A percentile compares a stretch with the other conserved stretches of the same genome.
These are phyloP conservation scores for Debaryomyces fabryi DNA, from an alignment of 1,139 yeast genomes.

Conservation along the genomic window DNA sequence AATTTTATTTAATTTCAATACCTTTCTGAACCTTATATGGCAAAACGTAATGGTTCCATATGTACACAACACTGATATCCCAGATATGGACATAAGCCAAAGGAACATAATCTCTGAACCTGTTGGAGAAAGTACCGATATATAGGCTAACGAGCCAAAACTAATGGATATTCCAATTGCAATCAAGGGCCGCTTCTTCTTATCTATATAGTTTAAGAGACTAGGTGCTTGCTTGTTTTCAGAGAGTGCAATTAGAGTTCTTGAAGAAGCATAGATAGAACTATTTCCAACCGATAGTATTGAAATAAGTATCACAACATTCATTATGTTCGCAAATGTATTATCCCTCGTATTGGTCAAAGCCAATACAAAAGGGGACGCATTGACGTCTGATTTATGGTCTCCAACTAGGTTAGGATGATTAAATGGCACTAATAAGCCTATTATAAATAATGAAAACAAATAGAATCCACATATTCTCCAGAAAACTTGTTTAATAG, in stretches of 20 bases:
- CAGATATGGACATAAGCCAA: slow-evolving; percentile 16
- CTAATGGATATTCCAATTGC: slow-evolving; percentile 19
- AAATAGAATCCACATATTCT: slow-evolving; percentile 36
- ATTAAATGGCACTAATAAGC: slow-evolving; percentile 33
- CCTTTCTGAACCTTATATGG: slow-evolving; percentile 14
- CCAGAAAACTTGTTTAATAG: slow-evolving; percentile 41
- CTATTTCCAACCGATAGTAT: slow-evolving; percentile 33
- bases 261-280: slow-evolving; percentile 31
- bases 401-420: slow-evolving; percentile 20
- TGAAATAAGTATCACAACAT: slow-evolving; percentile 30
- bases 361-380: slow-evolving; percentile 47
- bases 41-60: slow-evolving; percentile 15
- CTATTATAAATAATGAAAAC: slow-evolving; percentile 21
- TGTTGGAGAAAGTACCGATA: slow-evolving; percentile 15
- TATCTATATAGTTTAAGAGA: slow-evolving; percentile 28
- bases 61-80: slow-evolving; percentile 12
- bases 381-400: slow-evolving; percentile 25
- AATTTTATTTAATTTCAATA: slow-evolving; percentile 9
- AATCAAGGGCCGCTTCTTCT: slow-evolving; percentile 29
- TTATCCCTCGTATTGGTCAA: slow-evolving; percentile 18
- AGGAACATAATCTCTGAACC: slow-evolving; percentile 22
- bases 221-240: slow-evolving; percentile 31
- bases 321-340: slow-evolving; percentile 31
- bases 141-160: slow-evolving; percentile 14
- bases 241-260: slow-evolving; percentile 30